Evolutionary conservation across 768 basidiomycete genomes (phyloP), one percentile per base, ranked within the genome.

Genomic region (Hypsizygus marmoreus): DNA sequence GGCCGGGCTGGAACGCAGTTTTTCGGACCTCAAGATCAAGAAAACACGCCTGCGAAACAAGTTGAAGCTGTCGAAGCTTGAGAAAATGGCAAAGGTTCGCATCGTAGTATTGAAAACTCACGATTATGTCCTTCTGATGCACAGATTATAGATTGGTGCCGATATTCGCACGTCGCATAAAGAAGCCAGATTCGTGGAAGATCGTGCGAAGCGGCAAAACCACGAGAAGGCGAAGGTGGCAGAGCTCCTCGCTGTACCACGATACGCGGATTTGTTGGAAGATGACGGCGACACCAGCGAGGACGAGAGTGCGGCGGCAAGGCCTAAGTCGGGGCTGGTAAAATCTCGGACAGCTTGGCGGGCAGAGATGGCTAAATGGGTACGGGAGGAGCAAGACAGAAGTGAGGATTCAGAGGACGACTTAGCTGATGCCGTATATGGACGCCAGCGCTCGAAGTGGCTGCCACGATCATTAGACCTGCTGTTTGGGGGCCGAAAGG

Each of bases 21-120:
- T 66, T 43, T 66, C 59, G 0, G 56, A 62, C 30, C 49, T 64
- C 2, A 62, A 62, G 28, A 65, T 64, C 29, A 62, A 61, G 25
- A 57, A 62, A 49, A 58, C 59, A 10, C 49, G 41, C 2, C 53
- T 59, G 0, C 40, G 58, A 4, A 65, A 62, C 32, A 43, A 47
- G n/a, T 43, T 65, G 25, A 50, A 43, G 42, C 39, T 61, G 6
- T 41, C 39, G 6, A 57, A 44, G 25, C 59, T 61, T 20, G 54
- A 63, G 43, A 63, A 63, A 49, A 55, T 61, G 60, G 47, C 61
- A 19, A 62, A 62, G 43, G 60, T 62, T 19, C 8, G 50, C 2
- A 23, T 20, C 12, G 16, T 25, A 3, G 23, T 14, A 40, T n/a
- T n/a, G n/a, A n/a, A n/a, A n/a, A n/a, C n/a, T 31, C 36, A 41